Conservation (phyloP, 805 yeast species). For the Yarrowia sp. region DNA sequence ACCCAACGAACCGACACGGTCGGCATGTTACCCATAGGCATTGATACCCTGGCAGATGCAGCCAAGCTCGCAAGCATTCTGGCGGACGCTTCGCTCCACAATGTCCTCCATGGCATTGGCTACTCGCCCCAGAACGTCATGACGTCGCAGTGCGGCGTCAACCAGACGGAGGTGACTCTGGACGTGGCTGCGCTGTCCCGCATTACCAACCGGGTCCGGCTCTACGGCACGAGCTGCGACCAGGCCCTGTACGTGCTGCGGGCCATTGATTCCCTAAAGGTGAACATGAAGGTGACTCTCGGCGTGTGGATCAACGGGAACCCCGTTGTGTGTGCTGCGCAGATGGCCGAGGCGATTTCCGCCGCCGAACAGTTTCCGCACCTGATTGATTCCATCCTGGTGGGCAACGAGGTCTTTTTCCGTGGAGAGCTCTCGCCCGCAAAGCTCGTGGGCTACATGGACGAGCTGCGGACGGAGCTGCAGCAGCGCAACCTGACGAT, state of each 20-base stretch:
- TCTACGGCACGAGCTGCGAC: constrained; percentile 60
- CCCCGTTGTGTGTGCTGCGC: background rate
- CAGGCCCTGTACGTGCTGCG: constrained; percentile 53
- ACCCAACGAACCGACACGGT: background rate
- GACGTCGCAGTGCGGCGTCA: constrained; percentile 52
- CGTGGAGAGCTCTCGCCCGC: constrained; percentile 46
- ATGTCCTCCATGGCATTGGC: constrained; percentile 52
- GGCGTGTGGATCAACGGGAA: constrained; percentile 54
- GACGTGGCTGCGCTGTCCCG: constrained; percentile 58
- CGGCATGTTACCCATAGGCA: constrained; percentile 8
- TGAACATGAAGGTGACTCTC: constrained; percentile 55
- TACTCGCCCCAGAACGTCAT: constrained; percentile 55
- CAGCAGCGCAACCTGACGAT: constrained; percentile 40
- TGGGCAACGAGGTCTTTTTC: constrained; percentile 63
- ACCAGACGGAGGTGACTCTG: constrained; percentile 47
- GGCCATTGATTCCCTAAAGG: constrained; percentile 48
- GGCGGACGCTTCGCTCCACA: constrained; percentile 11
- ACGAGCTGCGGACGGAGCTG: constrained; percentile 43
- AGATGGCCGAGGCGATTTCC: constrained; percentile 42
- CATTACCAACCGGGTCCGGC: constrained; percentile 54
- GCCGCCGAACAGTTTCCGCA: constrained; percentile 48
- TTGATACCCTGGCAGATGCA: constrained; percentile 10
- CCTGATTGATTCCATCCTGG: constrained; percentile 49
- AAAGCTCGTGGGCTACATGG: constrained; percentile 44
- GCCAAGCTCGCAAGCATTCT: background rate